Conservation (phyloP, 108 stramenopile species). For the Discostella stelligeroides region DNA sequence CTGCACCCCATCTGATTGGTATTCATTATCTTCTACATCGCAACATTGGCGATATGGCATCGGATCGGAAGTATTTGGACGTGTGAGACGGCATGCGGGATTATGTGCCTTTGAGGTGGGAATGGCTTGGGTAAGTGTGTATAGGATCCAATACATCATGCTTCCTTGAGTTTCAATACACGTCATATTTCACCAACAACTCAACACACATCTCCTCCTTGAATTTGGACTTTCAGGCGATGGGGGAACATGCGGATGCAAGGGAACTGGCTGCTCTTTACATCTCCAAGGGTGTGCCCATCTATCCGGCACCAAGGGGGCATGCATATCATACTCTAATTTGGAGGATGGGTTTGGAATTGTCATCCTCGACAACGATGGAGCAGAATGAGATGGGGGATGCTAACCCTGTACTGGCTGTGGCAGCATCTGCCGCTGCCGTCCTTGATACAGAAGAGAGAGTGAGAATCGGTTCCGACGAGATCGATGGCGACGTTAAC, state of each 20-base stretch:
- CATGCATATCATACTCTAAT: slow-evolving; percentile 73
- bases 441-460: not conserved
- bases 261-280: slow-evolving; percentile 77
- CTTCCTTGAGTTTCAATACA: no score
- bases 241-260: slow-evolving; percentile 76
- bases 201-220: not conserved
- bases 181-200: no score
- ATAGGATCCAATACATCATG: not conserved
- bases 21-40: not conserved
- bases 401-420: not conserved
- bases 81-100: slow-evolving; percentile 76
- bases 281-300: slow-evolving; percentile 69
- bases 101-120: slow-evolving; percentile 78
- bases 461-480: not conserved
- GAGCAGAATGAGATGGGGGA: slow-evolving; percentile 11
- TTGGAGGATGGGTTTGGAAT: slow-evolving; percentile 79
- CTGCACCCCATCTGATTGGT: slow-evolving; percentile 3
- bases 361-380: slow-evolving; percentile 23
- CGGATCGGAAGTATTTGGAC: slow-evolving; percentile 54
- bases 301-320: slow-evolving; percentile 75
- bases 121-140: slow-evolving; percentile 70
- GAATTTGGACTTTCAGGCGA: slow-evolving; percentile 40
- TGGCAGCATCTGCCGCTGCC: not conserved
- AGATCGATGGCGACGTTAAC: not conserved
- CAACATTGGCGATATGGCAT: slow-evolving; percentile 5